Base-by-base conservation (phyloP, 345 rosid species). In the Erodium maritimum region DNA sequence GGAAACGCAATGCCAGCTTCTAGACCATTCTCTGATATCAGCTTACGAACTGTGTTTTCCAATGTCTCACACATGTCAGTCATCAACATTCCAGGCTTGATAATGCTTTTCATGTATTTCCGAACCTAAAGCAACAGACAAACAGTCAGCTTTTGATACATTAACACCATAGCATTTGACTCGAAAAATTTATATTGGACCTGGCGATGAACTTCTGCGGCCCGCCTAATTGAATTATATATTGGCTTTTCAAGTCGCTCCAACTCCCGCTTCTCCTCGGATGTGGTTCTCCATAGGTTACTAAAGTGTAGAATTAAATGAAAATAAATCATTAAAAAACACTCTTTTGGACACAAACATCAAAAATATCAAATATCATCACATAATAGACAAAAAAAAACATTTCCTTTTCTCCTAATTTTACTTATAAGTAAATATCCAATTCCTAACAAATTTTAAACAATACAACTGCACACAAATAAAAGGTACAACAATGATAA, bases 151-250 rank as follows among this genome's bases (percentile, higher is more conserved):
- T 42, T n/a, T 42, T 42, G 48, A 42, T 14, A 42, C 2, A 14
- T 3, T 42, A 10, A 10, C 13, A 6, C 48, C 48, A 42, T 42
- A 10, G 12, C 14, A 42, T 42, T 12, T 42, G 17, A 42, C 48
- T 2, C n/a, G 1, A 7, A 10, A 42, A 42, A 42, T 3, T 42
- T 10, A 42, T 42, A 42, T 42, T 10, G 12, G 48, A 93, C 97
- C 96, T 89, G 97, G 46, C 96, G 90, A 79, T 93, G 99, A 66
- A 89, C 97, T 84, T 89, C 99, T 13, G 99, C 99, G 23, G 97
- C 99, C 60, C 79, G 97, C 22, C 90, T 97, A 63, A 85, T 85
- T 46, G 97, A 88, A 76, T 84, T 90, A 62, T 90, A 85, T n/a
- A 75, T 77, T 37, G 96, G 97, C 64, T 83, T 87, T 65, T 85